Conservation (phyloP, 1,139 yeast genomes). For the Kodamaea fungicola region DNA sequence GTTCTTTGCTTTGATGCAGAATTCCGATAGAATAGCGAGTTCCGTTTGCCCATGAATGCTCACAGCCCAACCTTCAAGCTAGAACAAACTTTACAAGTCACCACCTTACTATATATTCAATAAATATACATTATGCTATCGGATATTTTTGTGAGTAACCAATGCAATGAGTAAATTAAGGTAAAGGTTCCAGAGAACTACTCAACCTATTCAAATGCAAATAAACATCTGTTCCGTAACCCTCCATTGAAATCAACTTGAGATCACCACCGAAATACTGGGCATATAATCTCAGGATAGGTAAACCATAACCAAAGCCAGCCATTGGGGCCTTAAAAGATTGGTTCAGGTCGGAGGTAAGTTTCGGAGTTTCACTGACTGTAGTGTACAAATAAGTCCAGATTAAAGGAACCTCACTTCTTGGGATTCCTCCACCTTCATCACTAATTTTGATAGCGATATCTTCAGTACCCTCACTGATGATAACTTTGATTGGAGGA, state of each 20-base stretch:
- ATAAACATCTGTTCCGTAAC: constrained; percentile 91
- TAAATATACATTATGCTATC: not conserved
- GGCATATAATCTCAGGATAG: constrained; percentile 80
- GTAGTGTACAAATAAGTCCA: constrained; percentile 94
- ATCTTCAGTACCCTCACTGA: constrained; percentile 89
- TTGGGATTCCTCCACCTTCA: constrained; percentile 92
- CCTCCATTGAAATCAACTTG: constrained; percentile 86
- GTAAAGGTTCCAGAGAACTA: constrained; percentile 46
- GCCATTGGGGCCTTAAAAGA: constrained; percentile 90
- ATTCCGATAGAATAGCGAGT: too few relatives aligned
- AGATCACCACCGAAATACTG: constrained; percentile 91
- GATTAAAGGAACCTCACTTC: constrained; percentile 78
- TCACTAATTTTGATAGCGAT: constrained; percentile 90
- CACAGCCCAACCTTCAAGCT: too few relatives aligned
- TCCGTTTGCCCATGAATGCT: too few relatives aligned
- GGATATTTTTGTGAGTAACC: not conserved
- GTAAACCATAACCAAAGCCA: constrained; percentile 90
- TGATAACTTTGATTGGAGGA: constrained; percentile 84
- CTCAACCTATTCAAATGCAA: constrained; percentile 66
- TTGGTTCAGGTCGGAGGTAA: constrained; percentile 57
- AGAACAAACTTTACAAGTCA: too few relatives aligned
- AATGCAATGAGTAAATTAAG: constrained; percentile 16
- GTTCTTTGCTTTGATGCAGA: too few relatives aligned
- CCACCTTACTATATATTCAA: not conserved
- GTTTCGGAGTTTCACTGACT: constrained; percentile 67